A percentile compares a stretch with the other conserved stretches of the same genome.
Conservation (phyloP, 768 basidiomycete genomes). For the Gyrodon lividus region DNA sequence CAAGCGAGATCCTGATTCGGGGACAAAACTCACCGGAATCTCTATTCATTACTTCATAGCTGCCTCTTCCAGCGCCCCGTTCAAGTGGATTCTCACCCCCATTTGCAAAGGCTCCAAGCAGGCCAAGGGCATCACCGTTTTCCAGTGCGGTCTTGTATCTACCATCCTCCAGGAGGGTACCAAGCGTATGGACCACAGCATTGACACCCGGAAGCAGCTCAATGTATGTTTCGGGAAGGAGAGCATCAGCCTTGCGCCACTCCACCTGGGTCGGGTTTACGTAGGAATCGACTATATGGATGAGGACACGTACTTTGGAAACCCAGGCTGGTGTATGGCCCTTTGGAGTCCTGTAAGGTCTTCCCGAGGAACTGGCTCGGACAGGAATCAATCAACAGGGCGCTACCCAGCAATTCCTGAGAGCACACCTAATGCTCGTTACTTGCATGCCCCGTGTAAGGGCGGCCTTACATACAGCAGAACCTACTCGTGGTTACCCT, state of each 20-base stretch:
- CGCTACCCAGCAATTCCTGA: background rate
- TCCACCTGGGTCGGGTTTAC: slow-evolving; percentile 55
- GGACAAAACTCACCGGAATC: slow-evolving; percentile 70
- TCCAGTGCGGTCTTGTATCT: slow-evolving; percentile 77
- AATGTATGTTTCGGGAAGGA: slow-evolving; percentile 71
- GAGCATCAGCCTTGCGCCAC: slow-evolving; percentile 85
- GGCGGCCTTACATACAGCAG: slow-evolving; percentile 89
- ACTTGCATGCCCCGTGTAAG: slow-evolving; percentile 83
- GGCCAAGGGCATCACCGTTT: slow-evolving; percentile 52
- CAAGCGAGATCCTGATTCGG: slow-evolving; percentile 1
- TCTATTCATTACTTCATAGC: slow-evolving; percentile 82
- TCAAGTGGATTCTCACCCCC: slow-evolving; percentile 60
- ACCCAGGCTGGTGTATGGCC: slow-evolving; percentile 90
- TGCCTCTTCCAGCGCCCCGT: slow-evolving; percentile 39
- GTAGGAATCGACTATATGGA: slow-evolving; percentile 1
- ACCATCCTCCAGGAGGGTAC: slow-evolving; percentile 79
- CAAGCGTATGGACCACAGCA: slow-evolving; percentile 92
- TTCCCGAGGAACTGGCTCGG: slow-evolving; percentile 74
- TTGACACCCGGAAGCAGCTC: slow-evolving; percentile 62
- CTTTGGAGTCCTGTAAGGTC: slow-evolving; percentile 82
- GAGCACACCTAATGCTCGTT: slow-evolving; percentile 75
- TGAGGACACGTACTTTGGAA: slow-evolving; percentile 50
- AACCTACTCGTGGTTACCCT: slow-evolving; percentile 54
- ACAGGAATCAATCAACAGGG: background rate
- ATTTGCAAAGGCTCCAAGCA: slow-evolving; percentile 48